Evolutionary conservation across 345 rosid species (phyloP).

Genomic region (Dovyalis caffra): DNA sequence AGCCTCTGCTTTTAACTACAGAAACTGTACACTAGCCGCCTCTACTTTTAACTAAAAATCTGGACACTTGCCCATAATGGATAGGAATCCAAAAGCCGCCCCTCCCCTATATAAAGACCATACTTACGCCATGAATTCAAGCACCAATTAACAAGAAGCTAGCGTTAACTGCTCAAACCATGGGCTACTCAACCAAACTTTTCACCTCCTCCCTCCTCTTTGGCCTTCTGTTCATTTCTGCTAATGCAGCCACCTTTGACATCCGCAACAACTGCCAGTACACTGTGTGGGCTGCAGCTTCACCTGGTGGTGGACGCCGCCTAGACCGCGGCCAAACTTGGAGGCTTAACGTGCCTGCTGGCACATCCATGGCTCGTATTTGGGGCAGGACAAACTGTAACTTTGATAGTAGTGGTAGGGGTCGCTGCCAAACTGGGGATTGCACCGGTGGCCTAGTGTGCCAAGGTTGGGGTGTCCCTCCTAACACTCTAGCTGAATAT

Average conservation of each 20-base stretch:
- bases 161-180: neutral
- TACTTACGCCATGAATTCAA: neutral
- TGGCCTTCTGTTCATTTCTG: neutral
- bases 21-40: too few species aligned
- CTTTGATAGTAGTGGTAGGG: conserved; percentile 13
- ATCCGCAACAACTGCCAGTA: conserved; percentile 37
- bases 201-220: neutral
- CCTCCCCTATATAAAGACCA: neutral
- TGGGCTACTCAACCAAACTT: neutral
- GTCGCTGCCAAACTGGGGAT: conserved; percentile 26
- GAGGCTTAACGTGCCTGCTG: conserved; percentile 21
- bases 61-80: neutral
- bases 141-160: neutral
- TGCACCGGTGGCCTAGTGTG: conserved; percentile 10
- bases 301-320: conserved; percentile 41
- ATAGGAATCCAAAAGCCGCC: neutral
- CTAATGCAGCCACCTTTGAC: conserved; percentile 20
- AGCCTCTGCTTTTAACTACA: too few species aligned
- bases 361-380: conserved; percentile 25
- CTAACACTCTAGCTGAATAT: conserved; percentile 1
- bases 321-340: conserved; percentile 32
- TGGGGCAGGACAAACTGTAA: conserved; percentile 26
- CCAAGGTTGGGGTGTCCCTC: neutral
- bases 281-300: conserved; percentile 53
- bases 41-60: neutral